Percentiles rank a stretch among this genome's conserved stretches.
Evolutionary conservation across 768 basidiomycete genomes (phyloP).

Genomic region (Pulveroboletus sp.): DNA sequence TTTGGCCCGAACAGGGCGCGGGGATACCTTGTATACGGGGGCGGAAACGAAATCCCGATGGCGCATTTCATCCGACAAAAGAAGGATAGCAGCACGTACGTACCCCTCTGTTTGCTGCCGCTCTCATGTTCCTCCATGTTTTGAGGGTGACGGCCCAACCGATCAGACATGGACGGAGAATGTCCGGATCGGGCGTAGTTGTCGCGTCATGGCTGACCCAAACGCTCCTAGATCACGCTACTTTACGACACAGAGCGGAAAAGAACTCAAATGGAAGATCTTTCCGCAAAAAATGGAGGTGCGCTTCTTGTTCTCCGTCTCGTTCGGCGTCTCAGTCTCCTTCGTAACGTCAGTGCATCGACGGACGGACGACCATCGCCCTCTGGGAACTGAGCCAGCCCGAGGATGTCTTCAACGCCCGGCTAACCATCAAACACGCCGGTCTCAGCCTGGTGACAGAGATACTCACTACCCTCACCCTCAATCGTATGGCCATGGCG

Average conservation of each 20-base stretch:
- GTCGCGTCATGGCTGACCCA: background rate
- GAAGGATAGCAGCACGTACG: conserved; percentile 60
- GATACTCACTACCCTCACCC: conserved; percentile 67
- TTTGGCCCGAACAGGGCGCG: conserved; percentile 60
- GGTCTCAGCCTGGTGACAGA: conserved; percentile 68
- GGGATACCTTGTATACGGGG: conserved; percentile 69
- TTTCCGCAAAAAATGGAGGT: conserved; percentile 66
- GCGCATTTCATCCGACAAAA: conserved; percentile 52
- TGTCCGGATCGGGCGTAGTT: background rate
- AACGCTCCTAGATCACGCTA: conserved; percentile 56
- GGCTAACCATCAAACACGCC: conserved; percentile 53
- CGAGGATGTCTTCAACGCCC: conserved; percentile 54
- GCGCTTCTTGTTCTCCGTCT: background rate
- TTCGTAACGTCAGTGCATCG: conserved; percentile 53
- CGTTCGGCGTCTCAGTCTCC: background rate
- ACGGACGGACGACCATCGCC: conserved; percentile 58
- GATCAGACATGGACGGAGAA: background rate
- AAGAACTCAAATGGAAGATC: conserved; percentile 74
- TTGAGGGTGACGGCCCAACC: background rate
- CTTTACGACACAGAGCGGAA: conserved; percentile 66
- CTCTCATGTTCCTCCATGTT: background rate
- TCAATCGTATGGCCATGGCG: conserved; percentile 66
- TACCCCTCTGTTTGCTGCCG: conserved; percentile 8
- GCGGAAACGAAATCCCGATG: conserved; percentile 57
- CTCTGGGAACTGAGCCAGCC: conserved; percentile 63